Evolutionary conservation across 1,139 yeast species (phyloP), one percentile per base, ranked within the genome.

Genomic region (Casaregolazyma lundiana): DNA sequence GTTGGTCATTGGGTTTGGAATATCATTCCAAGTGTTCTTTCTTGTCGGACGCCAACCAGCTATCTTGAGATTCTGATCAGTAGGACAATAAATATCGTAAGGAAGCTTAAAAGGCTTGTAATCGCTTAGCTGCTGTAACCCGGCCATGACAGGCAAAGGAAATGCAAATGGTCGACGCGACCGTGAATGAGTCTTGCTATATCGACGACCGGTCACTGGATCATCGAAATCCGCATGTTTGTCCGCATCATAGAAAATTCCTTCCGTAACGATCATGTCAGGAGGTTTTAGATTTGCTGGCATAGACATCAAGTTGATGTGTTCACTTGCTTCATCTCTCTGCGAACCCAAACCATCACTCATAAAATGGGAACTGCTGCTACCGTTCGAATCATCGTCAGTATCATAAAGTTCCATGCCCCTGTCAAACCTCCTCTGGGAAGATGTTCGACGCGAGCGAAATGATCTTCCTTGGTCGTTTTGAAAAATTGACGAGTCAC

Each of bases 71-170:
- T 57, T 59, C 6, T 56, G 52, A 2, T 48, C 54, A 2, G 60
- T 53, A 3, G 71, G 72, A 47, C 69, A 62, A 46, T 60, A 68
- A 7, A 67, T 54, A 39, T 59, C 55, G 55, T 57, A 68, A 1
- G 72, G 72, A 13, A 68, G 41, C 26, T 55, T 55, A 49, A 68
- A 69, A 38, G 57, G 56, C 24, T 38, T 41, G 34, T 37, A 45
- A 2, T 48, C 35, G 34, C 47, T 48, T 37, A 56, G 9, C 8
- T 41, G 17, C 26, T 46, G 44, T 13, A 50, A 44, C 8, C 51
- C 53, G 18, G 45, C 49, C 30, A 55, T 46, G 17, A 51, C 47
- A 1, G 64, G 63, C 17, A 60, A 48, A 7, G 62, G 59, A 39
- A 61, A 57, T 4, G 47, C 43, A 37, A 36, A 46, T 43, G 37